These are phyloP conservation scores for Powellomyces hirtus DNA, from an alignment of 192 early-diverging fungal species.

Conservation along the genomic window DNA sequence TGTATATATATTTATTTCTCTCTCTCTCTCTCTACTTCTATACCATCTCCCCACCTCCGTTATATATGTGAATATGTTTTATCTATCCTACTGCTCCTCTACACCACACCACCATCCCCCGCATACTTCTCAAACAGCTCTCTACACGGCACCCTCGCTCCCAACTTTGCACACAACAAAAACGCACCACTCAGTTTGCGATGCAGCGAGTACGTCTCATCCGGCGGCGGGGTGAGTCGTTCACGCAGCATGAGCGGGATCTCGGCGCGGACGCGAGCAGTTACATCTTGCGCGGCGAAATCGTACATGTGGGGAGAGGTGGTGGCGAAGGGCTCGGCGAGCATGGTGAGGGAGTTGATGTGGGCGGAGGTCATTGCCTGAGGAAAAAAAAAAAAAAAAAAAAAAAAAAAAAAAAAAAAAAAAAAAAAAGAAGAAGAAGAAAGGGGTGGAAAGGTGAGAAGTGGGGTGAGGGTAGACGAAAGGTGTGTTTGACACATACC, in stretches of 20 bases:
- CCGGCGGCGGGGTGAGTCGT: constrained; percentile 94
- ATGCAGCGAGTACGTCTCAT: constrained; percentile 95
- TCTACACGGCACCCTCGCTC: constrained; percentile 52
- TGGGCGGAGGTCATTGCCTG: constrained; percentile 84
- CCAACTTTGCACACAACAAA: constrained; percentile 82
- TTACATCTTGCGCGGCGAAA: constrained; percentile 82
- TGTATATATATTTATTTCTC: no score
- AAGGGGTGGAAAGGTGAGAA: no score
- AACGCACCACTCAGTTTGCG: constrained; percentile 92
- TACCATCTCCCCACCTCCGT: no score
- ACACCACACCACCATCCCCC: no score
- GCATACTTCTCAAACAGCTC: constrained; percentile 29
- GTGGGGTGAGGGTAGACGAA: not conserved
- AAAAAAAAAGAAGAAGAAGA: no score
- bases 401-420: no score
- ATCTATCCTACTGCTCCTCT: no score
- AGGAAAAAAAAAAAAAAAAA: not conserved
- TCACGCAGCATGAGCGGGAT: constrained; percentile 96
- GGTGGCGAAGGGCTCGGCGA: constrained; percentile 80
- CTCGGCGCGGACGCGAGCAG: constrained; percentile 72
- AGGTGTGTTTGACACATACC: constrained; percentile 34
- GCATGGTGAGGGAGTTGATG: constrained; percentile 78
- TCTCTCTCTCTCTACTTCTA: no score
- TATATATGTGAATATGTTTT: no score
- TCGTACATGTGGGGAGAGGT: constrained; percentile 54